Base-by-base conservation (phyloP, 805 yeast species). In the Ogataea minuta region DNA sequence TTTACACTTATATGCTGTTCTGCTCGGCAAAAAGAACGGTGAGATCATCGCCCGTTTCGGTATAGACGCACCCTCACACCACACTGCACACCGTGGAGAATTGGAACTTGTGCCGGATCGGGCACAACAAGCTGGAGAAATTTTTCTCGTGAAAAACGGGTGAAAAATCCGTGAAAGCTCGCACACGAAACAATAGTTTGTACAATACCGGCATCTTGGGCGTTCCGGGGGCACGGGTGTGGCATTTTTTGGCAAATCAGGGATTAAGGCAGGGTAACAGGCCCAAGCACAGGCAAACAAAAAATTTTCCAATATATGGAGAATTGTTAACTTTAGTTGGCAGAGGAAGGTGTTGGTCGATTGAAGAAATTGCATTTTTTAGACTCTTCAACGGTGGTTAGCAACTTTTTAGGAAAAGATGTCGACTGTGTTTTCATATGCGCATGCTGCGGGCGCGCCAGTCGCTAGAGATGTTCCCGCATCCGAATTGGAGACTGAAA, bases 371-470 rank as follows among this genome's bases (percentile, higher is more conserved):
- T 32, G 37, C 36, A 32, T 33, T 39, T 28, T 32, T 31, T 21
- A 24, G 23, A 33, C 28, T 16, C 16, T 33, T 32, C 10, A 23
- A 9, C 9, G 27, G 30, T 24, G 17, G 28, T 13, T 11, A 6
- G 6, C 12, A 16, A 28, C 15, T 17, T 28, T 17, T 39, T 25
- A 14, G 17, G n/a, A 17, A 23, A 43, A 23, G 29, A 52, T 52
- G 57, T 55, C 60, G 19, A 40, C 62, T 26, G 48, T 48, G 39
- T 44, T 58, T 27, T 59, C 64, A n/a, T 58, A 58, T 34, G 63
- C 64, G 9, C 59, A 57, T 41, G 64, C 62, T 28, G 64, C 63
- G 21, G 60, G 57, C 37, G 57, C 57, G 15, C 45, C 51, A 28
- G 46, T 37, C 14, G 29, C 45, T 14, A 36, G 43, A 20, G 45